Evolutionary conservation across 2,329 filamentous ascomycete species (phyloP), one percentile per base, ranked within the genome.

Genomic region (Aphanocladium album): DNA sequence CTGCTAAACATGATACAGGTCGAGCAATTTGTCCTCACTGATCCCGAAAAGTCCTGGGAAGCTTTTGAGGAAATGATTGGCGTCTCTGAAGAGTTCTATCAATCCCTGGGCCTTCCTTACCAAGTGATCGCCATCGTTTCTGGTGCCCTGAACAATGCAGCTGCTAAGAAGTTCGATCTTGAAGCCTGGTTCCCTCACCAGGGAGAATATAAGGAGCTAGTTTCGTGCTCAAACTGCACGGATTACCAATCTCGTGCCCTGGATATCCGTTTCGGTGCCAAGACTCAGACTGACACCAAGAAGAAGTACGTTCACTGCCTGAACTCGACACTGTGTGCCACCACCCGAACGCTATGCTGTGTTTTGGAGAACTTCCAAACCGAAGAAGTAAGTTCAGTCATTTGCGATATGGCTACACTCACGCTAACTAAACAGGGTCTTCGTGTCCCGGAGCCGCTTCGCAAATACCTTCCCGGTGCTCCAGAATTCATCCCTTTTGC

Each of bases 141-240:
- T n/a, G 93, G 93, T 5, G 95, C 95, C 0, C 79, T 99, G 69
- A 96, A 96, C 78, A 96, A 78, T 51, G 76, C 76, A 14, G 76
- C 80, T 16, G 81, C 91, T 30, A 97, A 96, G 83, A 99, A 99
- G 78, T 93, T 89, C 73, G 95, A 99, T 71, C 83, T 99, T 23
- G 95, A 99, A 74, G 93, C 95, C 2, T 96, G 92, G 91, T 96
- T 96, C 75, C 92, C 91, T 17, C 96, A 90, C 81, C 93, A 98
- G 75, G 89, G 89, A 69, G 95, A 98, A 77, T 99, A 98, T 83
- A 98, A 98, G 79, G 95, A 98, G 79, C 85, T 99, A 30, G 95
- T 98, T 55, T 96, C 91, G 21, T 96, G 93, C 83, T 96, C 91
- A 63, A 99, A 99, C 79, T 99, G 95, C 80, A 96, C 91, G 49